A percentile compares a stretch with the other conserved stretches of the same genome.
These are phyloP conservation scores for Fusarium coicis DNA, from an alignment of 2,329 filamentous ascomycete species.

Conservation along the genomic window DNA sequence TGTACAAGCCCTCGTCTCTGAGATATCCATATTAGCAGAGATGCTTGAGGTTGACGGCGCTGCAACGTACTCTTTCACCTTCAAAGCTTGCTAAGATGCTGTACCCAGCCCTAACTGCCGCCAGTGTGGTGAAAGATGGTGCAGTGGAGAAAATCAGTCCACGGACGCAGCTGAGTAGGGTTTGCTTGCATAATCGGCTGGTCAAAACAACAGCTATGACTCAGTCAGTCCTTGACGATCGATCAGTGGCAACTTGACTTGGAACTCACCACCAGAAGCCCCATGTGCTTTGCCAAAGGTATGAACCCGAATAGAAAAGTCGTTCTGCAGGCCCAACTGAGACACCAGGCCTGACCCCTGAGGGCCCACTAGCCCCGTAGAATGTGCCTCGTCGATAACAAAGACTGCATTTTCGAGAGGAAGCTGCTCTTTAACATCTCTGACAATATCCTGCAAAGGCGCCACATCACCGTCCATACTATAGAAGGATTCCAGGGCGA, in stretches of 20 bases:
- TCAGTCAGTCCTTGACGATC: too few species aligned
- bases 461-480: neutral
- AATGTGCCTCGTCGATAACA: neutral
- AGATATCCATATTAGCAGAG: rapidly evolving
- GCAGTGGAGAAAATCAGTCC: constrained; percentile 1
- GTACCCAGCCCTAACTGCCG: neutral
- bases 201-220: neutral
- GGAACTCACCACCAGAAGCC: neutral
- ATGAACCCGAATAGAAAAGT: neutral
- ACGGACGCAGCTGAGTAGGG: neutral
- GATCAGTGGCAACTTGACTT: too few species aligned
- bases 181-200: neutral
- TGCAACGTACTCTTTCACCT: neutral
- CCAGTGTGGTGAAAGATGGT: neutral
- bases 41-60: rapidly evolving
- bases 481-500: neutral
- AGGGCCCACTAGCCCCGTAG: neutral
- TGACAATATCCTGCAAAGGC: neutral
- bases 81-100: neutral
- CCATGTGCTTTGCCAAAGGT: constrained; percentile 11
- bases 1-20: neutral
- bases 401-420: neutral
- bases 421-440: neutral
- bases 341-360: neutral
- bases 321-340: neutral